These are phyloP conservation scores for Trichophyton rubrum DNA, from an alignment of 2,329 filamentous ascomycete genomes.

Conservation along the genomic window DNA sequence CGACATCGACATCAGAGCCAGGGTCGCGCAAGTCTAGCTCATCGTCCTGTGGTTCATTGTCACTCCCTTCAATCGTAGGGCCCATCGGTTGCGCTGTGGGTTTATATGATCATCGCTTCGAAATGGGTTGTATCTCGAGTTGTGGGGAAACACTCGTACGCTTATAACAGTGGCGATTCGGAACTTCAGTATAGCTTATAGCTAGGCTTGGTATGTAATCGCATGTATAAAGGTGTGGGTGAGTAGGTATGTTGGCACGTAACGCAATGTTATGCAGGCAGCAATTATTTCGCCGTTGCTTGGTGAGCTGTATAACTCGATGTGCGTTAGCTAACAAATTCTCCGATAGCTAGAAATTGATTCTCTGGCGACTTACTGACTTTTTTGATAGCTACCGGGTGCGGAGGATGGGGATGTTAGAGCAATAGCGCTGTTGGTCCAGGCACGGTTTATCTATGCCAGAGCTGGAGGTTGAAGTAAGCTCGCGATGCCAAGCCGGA, in stretches of 20 bases:
- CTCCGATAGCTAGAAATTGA: not conserved
- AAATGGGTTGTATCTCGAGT: slow-evolving; percentile 3
- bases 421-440: not conserved
- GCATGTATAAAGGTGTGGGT: not conserved
- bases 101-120: slow-evolving; percentile 42
- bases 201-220: not conserved
- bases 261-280: not conserved
- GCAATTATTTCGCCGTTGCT: not conserved
- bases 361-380: not conserved
- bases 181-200: too few relatives aligned
- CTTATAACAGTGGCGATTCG: too few relatives aligned
- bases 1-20: slow-evolving; percentile 16
- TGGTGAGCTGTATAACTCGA: too few relatives aligned
- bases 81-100: slow-evolving; percentile 50
- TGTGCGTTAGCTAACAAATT: not conserved
- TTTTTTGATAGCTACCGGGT: not conserved
- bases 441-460: not conserved
- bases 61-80: slow-evolving; percentile 52
- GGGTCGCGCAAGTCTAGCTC: slow-evolving; percentile 31
- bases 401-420: not conserved
- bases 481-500: not conserved
- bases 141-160: not conserved
- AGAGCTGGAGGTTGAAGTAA: not conserved
- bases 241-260: not conserved
- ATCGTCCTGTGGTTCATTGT: slow-evolving; percentile 48